A percentile compares a stretch with the other conserved stretches of the same genome.
Evolutionary conservation across 805 yeast genomes (phyloP).

Genomic region (Metschnikowia kunwiensis): DNA sequence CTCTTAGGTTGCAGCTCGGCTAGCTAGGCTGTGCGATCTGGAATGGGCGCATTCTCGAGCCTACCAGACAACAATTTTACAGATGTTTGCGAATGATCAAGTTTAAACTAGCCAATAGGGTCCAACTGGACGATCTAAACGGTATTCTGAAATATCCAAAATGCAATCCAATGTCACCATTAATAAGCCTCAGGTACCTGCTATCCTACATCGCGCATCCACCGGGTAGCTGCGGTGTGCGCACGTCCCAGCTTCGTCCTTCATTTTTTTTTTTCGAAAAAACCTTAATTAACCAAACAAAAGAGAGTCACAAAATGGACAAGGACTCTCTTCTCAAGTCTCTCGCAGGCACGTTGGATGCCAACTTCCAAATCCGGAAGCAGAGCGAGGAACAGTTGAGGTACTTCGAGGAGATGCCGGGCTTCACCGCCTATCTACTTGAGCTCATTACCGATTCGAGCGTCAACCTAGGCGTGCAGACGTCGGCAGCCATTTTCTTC

Average conservation of each 20-base stretch:
- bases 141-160: too few species aligned
- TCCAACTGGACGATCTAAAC: too few species aligned
- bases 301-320: constrained; percentile 34
- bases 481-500: constrained; percentile 43
- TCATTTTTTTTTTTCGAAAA: constrained; percentile 1
- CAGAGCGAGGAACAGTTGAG: constrained; percentile 51
- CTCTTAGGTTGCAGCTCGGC: too few species aligned
- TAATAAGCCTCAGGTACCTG: too few species aligned
- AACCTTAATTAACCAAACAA: not conserved
- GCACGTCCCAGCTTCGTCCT: constrained; percentile 6
- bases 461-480: constrained; percentile 41
- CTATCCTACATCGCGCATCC: too few species aligned
- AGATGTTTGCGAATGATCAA: too few species aligned
- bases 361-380: constrained; percentile 47
- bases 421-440: constrained; percentile 54
- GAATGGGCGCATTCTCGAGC: too few species aligned
- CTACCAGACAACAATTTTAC: too few species aligned
- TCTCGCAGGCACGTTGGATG: constrained; percentile 53
- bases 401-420: constrained; percentile 52
- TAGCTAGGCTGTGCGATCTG: too few species aligned
- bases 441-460: constrained; percentile 47
- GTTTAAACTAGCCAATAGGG: too few species aligned
- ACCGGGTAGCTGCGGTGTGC: constrained; percentile 11
- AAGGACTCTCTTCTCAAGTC: constrained; percentile 48
- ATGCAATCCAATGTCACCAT: too few species aligned